phyloP scores from a whole-genome alignment of 768 basidiomycete genomes.

The Butyriboletus loyo region DNA sequence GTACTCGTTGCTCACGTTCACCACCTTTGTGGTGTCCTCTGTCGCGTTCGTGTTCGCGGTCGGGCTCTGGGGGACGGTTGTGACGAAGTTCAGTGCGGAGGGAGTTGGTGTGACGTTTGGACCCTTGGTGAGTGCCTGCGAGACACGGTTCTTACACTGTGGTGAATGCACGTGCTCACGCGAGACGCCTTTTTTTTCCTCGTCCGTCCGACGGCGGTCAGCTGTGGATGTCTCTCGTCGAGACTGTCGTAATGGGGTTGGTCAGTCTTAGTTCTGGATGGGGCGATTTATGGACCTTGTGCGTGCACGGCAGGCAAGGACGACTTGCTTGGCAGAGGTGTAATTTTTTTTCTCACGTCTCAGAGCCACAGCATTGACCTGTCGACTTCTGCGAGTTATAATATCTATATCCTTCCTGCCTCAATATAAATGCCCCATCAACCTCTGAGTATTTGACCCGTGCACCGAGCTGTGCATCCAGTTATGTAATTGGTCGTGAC shows the following conservation, averaged over 20 bases:
- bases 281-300: background rate
- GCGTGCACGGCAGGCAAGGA: background rate
- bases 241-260: background rate
- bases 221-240: conserved; percentile 1
- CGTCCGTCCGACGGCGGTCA: background rate
- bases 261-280: conserved; percentile 1
- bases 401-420: too few relatives aligned
- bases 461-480: too few relatives aligned
- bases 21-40: background rate
- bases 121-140: background rate
- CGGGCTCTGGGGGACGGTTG: background rate
- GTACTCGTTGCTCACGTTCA: background rate
- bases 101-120: background rate
- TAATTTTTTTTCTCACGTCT: conserved; percentile 13
- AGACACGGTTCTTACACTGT: background rate
- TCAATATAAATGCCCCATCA: too few relatives aligned
- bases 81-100: background rate
- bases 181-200: background rate
- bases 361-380: background rate
- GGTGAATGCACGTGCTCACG: background rate
- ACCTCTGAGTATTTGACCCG: too few relatives aligned
- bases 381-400: background rate
- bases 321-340: background rate
- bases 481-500: too few relatives aligned
- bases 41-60: background rate